Evolutionary conservation across 2,329 filamentous ascomycete genomes (phyloP).

Genomic region (Colletotrichum shisoi): DNA sequence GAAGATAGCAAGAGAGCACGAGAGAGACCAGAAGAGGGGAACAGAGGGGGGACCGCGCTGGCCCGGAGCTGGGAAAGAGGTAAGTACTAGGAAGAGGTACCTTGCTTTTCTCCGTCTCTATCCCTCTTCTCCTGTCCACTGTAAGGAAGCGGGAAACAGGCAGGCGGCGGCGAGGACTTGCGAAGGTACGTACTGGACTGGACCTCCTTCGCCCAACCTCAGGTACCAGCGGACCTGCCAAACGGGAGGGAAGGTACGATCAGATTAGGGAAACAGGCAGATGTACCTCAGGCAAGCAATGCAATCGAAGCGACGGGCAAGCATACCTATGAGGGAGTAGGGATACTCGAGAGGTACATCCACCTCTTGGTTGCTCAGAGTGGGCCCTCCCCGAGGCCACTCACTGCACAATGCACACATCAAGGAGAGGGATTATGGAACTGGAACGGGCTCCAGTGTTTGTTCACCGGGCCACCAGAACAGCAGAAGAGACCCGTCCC

Average conservation of each 20-base stretch:
- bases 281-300: conserved; percentile 16
- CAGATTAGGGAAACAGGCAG: neutral
- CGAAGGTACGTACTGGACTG: conserved; percentile 15
- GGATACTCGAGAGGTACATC: conserved; percentile 21
- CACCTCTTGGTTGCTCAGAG: conserved; percentile 4
- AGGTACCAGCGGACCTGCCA: neutral
- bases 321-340: neutral
- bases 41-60: conserved; percentile 30
- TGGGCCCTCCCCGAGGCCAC: neutral
- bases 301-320: conserved; percentile 3
- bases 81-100: conserved; percentile 20
- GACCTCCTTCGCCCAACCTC: neutral
- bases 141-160: conserved; percentile 23
- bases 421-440: conserved; percentile 16
- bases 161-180: conserved; percentile 7
- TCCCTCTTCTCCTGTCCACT: conserved; percentile 5
- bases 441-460: conserved; percentile 24
- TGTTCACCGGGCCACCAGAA: conserved; percentile 35
- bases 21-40: conserved; percentile 10
- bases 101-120: conserved; percentile 4
- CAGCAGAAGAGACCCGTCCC: conserved; percentile 21
- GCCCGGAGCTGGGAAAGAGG: conserved; percentile 23
- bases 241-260: conserved; percentile 11
- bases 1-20: conserved; percentile 12
- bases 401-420: conserved; percentile 32